A percentile compares a stretch with the other conserved stretches of the same genome.
Evolutionary conservation across 2,329 filamentous ascomycete species (phyloP).

Genomic region (Chaetomium sp.): DNA sequence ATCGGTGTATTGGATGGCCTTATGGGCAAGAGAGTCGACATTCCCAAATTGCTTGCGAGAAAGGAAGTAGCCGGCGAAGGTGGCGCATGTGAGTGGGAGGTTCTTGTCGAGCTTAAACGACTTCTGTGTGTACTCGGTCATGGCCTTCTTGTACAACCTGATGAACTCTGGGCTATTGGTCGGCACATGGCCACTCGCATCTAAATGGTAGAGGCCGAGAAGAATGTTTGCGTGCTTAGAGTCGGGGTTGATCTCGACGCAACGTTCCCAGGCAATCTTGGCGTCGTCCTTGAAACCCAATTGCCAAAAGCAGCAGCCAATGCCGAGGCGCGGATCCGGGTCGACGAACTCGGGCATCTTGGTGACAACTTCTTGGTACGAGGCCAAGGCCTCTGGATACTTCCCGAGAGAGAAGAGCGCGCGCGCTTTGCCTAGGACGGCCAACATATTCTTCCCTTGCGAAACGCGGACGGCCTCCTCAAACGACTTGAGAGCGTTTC

Average conservation of each 20-base stretch:
- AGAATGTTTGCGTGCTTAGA: constrained; percentile 89
- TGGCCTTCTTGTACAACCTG: constrained; percentile 81
- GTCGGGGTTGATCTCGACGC: constrained; percentile 70
- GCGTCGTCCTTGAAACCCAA: constrained; percentile 91
- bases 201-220: constrained; percentile 82
- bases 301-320: constrained; percentile 97
- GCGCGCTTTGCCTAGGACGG: constrained; percentile 81
- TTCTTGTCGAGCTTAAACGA: constrained; percentile 92
- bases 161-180: constrained; percentile 82
- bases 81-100: constrained; percentile 80
- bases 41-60: constrained; percentile 73
- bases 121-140: constrained; percentile 89
- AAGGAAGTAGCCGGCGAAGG: constrained; percentile 86
- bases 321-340: constrained; percentile 90
- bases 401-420: constrained; percentile 81
- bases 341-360: constrained; percentile 85
- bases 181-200: constrained; percentile 74
- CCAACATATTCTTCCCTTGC: constrained; percentile 82
- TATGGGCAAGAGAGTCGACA: constrained; percentile 80
- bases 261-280: constrained; percentile 81
- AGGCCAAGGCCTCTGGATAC: constrained; percentile 73
- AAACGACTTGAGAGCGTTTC: constrained; percentile 84
- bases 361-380: constrained; percentile 80
- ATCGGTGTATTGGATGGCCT: constrained; percentile 92
- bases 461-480: constrained; percentile 88